A percentile compares a stretch with the other conserved stretches of the same genome.
Evolutionary conservation across 441 rosid genomes (phyloP).

Genomic region (Pelargonium cotyledonis): DNA sequence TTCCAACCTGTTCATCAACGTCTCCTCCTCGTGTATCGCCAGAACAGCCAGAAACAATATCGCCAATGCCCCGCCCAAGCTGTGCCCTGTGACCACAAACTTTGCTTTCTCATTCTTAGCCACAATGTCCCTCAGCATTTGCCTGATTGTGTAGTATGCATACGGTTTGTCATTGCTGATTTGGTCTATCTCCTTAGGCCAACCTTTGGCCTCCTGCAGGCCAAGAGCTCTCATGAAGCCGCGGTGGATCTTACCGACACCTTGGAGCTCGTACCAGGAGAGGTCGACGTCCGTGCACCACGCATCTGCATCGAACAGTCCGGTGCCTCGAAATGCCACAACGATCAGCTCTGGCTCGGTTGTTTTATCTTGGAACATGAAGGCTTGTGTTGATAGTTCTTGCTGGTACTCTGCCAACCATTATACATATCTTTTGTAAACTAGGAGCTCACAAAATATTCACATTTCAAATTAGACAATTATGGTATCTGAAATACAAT

Average conservation of each 20-base stretch:
- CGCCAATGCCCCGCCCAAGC: constrained; percentile 67
- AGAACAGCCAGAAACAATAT: constrained; percentile 49
- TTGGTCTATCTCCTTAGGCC: constrained; percentile 34
- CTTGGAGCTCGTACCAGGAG: constrained; percentile 63
- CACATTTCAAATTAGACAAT: not conserved
- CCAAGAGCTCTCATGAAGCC: constrained; percentile 84
- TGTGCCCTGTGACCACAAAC: constrained; percentile 55
- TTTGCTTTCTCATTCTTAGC: constrained; percentile 28
- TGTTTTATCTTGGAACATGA: constrained; percentile 37
- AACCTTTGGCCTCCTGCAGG: constrained; percentile 41
- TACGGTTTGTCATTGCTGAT: constrained; percentile 16
- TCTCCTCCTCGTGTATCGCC: constrained; percentile 38
- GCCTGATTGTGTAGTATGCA: constrained; percentile 52
- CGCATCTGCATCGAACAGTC: constrained; percentile 56
- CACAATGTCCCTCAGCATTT: constrained; percentile 32
- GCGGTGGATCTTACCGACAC: constrained; percentile 55
- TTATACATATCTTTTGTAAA: not conserved
- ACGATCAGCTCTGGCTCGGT: constrained; percentile 40
- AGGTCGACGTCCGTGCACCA: constrained; percentile 71
- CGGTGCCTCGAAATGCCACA: constrained; percentile 76
- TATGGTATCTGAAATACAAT: not conserved
- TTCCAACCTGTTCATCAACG: constrained; percentile 41
- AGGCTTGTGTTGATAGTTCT: constrained; percentile 45
- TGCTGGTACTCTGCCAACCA: not conserved
- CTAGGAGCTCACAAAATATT: no score